Evolutionary conservation across 2,329 filamentous ascomycete genomes (phyloP), one percentile per base, ranked within the genome.

Genomic region (Arthrobotrys iridis): DNA sequence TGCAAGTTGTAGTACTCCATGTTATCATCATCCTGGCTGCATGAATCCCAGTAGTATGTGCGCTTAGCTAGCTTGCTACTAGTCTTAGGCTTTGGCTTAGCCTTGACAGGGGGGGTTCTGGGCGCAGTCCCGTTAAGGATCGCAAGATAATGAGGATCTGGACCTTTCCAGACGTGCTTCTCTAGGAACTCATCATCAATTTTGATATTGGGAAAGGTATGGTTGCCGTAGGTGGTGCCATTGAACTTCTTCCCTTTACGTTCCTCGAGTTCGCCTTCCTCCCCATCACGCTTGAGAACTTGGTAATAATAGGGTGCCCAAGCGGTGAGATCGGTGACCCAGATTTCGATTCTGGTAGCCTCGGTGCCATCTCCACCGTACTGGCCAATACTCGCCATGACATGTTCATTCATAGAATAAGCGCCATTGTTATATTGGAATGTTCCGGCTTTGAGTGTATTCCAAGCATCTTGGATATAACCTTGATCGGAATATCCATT

Each of bases 301-400:
- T 55, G 13, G 48, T 55, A 55, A 33, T 30, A 55, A 10, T 55
- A 22, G n/a, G 48, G 48, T 33, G 24, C 48, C 48, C 48, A 55
- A 33, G 48, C 48, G 15, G 48, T 55, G 35, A 55, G 24, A 30
- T 10, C 48, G 24, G 48, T 55, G 15, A 55, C 22, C 48, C 48
- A 55, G 10, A 55, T n/a, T 55, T 55, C 48, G n/a, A 55, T 55
- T 20, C 48, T 30, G 20, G n/a, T 55, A 8, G 48, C 48, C 22
- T 55, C 48, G 24, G 30, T 26, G 13, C 60, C 60, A 30, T 64
- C 43, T 13, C 59, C 45, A 10, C 59, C 59, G 8, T 26, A 55
- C 20, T 65, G 60, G 18, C 60, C 60, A 43, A 65, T 55, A 37
- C 60, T 65, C 28, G 45, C 46, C 60, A 65, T 65, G 20, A 20